Evolutionary conservation across 148 eudicot species (phyloP).

Genomic region (Bassia scoparia): DNA sequence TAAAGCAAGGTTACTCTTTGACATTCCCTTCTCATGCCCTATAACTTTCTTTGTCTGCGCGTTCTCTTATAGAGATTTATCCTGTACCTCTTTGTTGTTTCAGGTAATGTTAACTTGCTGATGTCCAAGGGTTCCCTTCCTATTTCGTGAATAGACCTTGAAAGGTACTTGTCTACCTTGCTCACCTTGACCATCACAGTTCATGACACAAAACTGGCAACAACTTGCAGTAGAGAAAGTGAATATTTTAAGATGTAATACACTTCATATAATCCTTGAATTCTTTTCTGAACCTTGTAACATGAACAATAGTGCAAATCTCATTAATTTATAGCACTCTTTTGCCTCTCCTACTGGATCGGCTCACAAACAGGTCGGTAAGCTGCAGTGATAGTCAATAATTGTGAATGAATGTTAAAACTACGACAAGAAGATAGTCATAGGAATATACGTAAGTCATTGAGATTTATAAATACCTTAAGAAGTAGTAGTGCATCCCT

Average conservation of each 20-base stretch:
- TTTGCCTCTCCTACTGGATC: slow-evolving; percentile 69
- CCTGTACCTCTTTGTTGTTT: no score
- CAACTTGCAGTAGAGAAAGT: slow-evolving; percentile 46
- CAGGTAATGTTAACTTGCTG: no score
- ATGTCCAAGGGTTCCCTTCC: no score
- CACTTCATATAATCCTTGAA: not conserved
- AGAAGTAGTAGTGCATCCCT: slow-evolving; percentile 93
- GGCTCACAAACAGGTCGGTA: slow-evolving; percentile 93
- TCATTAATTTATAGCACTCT: slow-evolving; percentile 30
- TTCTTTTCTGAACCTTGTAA: not conserved
- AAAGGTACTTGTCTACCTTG: no score
- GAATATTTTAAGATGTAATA: not conserved
- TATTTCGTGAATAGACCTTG: no score
- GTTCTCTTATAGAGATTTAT: no score
- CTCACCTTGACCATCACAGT: no score
- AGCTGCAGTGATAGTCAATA: slow-evolving; percentile 84
- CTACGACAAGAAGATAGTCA: not conserved
- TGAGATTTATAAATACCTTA: slow-evolving; percentile 43
- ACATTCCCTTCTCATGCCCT: no score
- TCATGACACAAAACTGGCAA: slow-evolving; percentile 88
- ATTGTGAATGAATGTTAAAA: slow-evolving; percentile 20
- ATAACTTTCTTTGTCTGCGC: no score
- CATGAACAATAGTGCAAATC: not conserved
- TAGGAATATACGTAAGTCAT: not conserved
- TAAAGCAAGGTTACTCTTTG: no score